Evolutionary conservation across 2,329 filamentous ascomycete genomes (phyloP).

Genomic region (Microsporum ferrugineum): DNA sequence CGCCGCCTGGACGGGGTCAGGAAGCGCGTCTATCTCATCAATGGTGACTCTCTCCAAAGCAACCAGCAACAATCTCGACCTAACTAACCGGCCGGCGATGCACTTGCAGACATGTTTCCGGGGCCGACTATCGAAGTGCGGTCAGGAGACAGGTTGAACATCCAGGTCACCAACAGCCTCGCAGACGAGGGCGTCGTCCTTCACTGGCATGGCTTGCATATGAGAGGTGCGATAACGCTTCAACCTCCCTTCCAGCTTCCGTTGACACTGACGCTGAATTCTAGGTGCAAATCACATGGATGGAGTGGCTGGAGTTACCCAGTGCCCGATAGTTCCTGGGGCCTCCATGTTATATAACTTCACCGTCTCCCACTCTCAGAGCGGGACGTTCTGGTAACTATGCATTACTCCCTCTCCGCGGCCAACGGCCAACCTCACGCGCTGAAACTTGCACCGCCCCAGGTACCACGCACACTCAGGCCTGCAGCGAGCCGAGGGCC

Average conservation of each 20-base stretch:
- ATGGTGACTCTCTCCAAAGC: conserved; percentile 26
- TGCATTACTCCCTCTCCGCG: neutral
- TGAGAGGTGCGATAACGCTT: conserved; percentile 22
- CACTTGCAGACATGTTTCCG: conserved; percentile 30
- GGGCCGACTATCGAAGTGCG: conserved; percentile 41
- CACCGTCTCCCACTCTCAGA: conserved; percentile 28
- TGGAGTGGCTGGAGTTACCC: conserved; percentile 48
- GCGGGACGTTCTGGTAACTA: conserved; percentile 39
- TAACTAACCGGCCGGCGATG: too few species aligned
- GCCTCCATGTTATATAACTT: conserved; percentile 35
- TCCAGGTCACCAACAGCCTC: conserved; percentile 35
- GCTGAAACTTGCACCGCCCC: too few species aligned
- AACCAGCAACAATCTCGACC: neutral
- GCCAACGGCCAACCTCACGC: too few species aligned
- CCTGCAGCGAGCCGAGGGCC: conserved; percentile 35
- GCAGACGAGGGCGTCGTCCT: conserved; percentile 31
- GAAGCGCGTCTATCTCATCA: conserved; percentile 42
- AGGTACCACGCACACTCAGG: conserved; percentile 36
- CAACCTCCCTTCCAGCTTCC: neutral
- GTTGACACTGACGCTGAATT: too few species aligned
- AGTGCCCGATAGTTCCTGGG: conserved; percentile 56
- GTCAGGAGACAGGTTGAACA: conserved; percentile 36
- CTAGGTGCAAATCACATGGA: conserved; percentile 20
- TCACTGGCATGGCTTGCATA: conserved; percentile 40
- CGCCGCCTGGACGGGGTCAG: conserved; percentile 41